Evolutionary conservation across 2,329 filamentous ascomycete species (phyloP).

Genomic region (Paraphoma sp.): DNA sequence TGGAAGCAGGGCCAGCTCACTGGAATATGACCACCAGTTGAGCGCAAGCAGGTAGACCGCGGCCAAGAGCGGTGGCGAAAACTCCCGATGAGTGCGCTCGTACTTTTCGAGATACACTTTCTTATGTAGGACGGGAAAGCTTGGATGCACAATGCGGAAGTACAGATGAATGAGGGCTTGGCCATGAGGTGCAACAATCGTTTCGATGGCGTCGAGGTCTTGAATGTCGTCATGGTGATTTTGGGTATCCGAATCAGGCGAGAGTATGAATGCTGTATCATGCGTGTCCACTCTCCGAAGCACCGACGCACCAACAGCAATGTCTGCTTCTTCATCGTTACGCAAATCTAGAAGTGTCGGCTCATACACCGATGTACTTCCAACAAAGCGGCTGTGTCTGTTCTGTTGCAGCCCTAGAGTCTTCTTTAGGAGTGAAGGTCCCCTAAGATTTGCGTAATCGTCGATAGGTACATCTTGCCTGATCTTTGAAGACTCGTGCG

Average conservation of each 20-base stretch:
- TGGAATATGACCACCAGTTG: constrained; percentile 67
- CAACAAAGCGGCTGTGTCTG: constrained; percentile 37
- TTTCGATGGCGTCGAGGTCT: constrained; percentile 74
- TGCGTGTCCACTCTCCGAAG: constrained; percentile 33
- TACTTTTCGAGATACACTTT: constrained; percentile 69
- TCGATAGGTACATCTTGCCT: constrained; percentile 34
- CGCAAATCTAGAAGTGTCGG: constrained; percentile 29
- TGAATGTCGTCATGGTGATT: constrained; percentile 39
- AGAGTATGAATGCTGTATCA: constrained; percentile 34
- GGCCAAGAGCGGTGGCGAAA: constrained; percentile 65
- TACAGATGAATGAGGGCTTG: constrained; percentile 75
- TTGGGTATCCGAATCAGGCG: constrained; percentile 33
- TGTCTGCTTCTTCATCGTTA: constrained; percentile 15
- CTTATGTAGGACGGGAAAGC: constrained; percentile 66
- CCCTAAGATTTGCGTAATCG: constrained; percentile 43
- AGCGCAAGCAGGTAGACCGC: constrained; percentile 69
- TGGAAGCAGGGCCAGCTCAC: constrained; percentile 54
- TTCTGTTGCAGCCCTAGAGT: constrained; percentile 44
- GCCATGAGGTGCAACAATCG: constrained; percentile 73
- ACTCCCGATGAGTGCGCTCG: constrained; percentile 62
- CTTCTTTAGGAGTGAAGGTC: constrained; percentile 43
- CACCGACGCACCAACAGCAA: constrained; percentile 17
- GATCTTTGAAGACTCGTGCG: constrained; percentile 20
- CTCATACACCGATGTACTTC: constrained; percentile 39
- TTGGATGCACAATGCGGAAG: constrained; percentile 69